Evolutionary conservation across 2,329 filamentous ascomycete genomes (phyloP).

Genomic region (Pseudopyrenochaeta lycopersici): DNA sequence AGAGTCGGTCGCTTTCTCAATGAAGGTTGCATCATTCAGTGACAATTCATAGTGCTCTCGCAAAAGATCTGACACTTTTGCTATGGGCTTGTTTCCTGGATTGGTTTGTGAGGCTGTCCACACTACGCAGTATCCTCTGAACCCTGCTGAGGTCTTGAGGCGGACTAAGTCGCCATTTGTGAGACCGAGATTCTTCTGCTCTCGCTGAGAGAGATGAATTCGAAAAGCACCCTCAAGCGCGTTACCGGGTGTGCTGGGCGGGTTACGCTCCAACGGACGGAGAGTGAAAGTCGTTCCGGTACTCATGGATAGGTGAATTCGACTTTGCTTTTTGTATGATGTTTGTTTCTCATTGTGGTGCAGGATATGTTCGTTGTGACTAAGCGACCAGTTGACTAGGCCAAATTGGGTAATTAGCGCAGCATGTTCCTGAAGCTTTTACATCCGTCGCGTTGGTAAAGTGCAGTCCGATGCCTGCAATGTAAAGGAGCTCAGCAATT

Average conservation of each 20-base stretch:
- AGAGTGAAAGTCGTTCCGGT: conserved; percentile 56
- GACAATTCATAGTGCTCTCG: conserved; percentile 72
- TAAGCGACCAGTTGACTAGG: conserved; percentile 25
- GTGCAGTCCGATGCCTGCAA: conserved; percentile 32
- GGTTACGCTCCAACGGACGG: conserved; percentile 61
- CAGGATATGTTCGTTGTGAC: conserved; percentile 21
- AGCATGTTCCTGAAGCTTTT: conserved; percentile 27
- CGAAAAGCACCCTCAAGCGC: conserved; percentile 67
- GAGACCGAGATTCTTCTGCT: conserved; percentile 64
- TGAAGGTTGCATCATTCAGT: conserved; percentile 63
- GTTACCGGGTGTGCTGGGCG: conserved; percentile 54
- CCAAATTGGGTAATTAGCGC: conserved; percentile 16
- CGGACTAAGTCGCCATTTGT: conserved; percentile 67
- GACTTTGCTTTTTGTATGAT: background rate
- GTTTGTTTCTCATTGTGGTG: conserved; percentile 12
- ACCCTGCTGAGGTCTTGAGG: conserved; percentile 55
- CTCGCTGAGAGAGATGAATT: conserved; percentile 65
- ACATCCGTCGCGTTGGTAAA: conserved; percentile 6
- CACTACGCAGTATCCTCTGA: conserved; percentile 66
- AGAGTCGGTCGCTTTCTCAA: conserved; percentile 59
- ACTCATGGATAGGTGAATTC: conserved; percentile 21
- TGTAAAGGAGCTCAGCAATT: conserved; percentile 49
- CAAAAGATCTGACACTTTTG: conserved; percentile 1
- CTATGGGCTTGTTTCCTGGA: conserved; percentile 30
- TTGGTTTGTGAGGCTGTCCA: conserved; percentile 64